A percentile compares a stretch with the other conserved stretches of the same genome.
These are phyloP conservation scores for Aspergillus piperis DNA, from an alignment of 2,329 filamentous ascomycete genomes.

Conservation along the genomic window DNA sequence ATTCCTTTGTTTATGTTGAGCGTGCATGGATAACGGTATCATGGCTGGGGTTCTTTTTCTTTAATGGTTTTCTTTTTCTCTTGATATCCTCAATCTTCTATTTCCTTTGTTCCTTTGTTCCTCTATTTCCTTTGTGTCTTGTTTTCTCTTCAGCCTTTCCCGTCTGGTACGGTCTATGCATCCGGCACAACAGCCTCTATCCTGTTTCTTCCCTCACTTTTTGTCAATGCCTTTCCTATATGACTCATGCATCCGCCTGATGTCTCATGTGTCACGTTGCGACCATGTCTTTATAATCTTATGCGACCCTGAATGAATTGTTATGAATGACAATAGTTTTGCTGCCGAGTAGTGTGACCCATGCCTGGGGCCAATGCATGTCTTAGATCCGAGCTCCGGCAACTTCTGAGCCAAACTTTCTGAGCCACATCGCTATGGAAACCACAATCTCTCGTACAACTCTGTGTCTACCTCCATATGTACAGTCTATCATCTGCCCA, in stretches of 20 bases:
- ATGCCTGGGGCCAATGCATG: no score
- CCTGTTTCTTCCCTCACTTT: conserved; percentile 11
- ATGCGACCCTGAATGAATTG: background rate
- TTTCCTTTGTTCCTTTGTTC: conserved; percentile 11
- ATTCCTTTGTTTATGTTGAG: conserved; percentile 20
- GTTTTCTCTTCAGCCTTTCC: conserved; percentile 7
- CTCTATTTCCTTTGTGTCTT: conserved; percentile 14
- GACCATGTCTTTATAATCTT: conserved; percentile 5
- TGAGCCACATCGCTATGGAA: background rate
- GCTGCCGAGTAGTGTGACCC: no score
- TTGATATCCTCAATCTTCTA: conserved; percentile 4
- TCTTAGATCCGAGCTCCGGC: no score
- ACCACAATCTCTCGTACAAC: background rate
- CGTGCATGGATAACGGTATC: conserved; percentile 20
- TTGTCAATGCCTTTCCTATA: conserved; percentile 16
- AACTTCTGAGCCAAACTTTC: no score
- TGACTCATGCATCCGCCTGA: conserved; percentile 17
- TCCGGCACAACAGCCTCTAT: conserved; percentile 9
- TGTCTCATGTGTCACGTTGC: conserved; percentile 31
- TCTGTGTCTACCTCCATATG: no score
- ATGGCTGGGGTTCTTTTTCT: conserved; percentile 21
- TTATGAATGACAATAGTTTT: background rate
- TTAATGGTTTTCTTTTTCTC: conserved; percentile 10
- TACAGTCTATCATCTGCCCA: background rate
- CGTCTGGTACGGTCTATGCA: conserved; percentile 21